Base-by-base conservation (phyloP, 2,329 filamentous ascomycete species). In the Cladosporium colombiae region DNA sequence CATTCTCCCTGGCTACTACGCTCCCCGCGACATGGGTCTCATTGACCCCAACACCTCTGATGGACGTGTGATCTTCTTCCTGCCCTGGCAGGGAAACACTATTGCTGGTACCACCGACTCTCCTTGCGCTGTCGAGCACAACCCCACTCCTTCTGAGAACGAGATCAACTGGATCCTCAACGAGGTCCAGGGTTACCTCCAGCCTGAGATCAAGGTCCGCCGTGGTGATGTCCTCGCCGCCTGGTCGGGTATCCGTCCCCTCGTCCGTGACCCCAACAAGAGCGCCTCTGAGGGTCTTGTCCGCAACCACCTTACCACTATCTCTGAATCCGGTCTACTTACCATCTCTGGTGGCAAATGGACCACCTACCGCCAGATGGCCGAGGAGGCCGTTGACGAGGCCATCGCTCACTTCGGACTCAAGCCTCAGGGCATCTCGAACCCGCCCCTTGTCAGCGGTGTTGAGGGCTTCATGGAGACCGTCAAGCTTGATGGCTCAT, bases 301-400 rank as follows among this genome's bases (percentile, higher is more conserved):
- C 61, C 90, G 92, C 65, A 96, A 93, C 77, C 92, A 96, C 76
- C 83, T 96, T 52, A 86, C 96, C 71, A 89, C 92, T 67, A 84
- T 91, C 59, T 94, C 91, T n/a, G 78, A 85, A 1, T 92, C 91
- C 7, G 92, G 92, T 13, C 84, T 96, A 23, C 81, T 96, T 70
- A 96, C 92, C 37, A 93, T 91, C 74, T 91, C 91, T 31, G 92
- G 92, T 71, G 92, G 92, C 57, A 96, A 96, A 80, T 65, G 92
- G 92, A 96, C 92, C 2, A 96, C 92, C 1, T 96, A 96, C 80
- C 89, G 92, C 65, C 91, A 96, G 78, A 96, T 96, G 92, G 91
- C 92, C 25, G 91, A 96, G 79, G 91, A 96, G 76, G 91, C 90
- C 53, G 91, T 96, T 52, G 91, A 96, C 73, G 89, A 91, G 73